Base-by-base conservation (phyloP, 345 rosid species). In the Hibiscus tridactylites region DNA sequence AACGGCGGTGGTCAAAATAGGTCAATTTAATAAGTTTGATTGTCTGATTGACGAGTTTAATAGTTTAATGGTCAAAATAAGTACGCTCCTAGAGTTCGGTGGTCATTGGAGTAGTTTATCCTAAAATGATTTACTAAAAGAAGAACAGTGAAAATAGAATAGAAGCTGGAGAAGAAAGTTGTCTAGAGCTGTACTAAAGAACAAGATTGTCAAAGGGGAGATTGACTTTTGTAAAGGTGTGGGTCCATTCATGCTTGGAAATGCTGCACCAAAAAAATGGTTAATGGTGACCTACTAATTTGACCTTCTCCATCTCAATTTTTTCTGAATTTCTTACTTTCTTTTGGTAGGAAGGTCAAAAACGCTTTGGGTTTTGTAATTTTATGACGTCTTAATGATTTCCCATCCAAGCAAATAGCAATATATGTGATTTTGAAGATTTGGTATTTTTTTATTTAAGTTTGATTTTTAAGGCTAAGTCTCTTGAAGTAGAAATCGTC, bases 91-190 rank as follows among this genome's bases (percentile, higher is more conserved):
- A n/a, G n/a, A n/a, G n/a, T n/a, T n/a, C n/a, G n/a, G n/a, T n/a
- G n/a, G n/a, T n/a, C n/a, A n/a, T n/a, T n/a, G n/a, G n/a, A n/a
- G n/a, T n/a, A n/a, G n/a, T n/a, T n/a, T n/a, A n/a, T n/a, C n/a
- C n/a, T 56, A 53, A 53, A 16, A 39, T 31, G 16, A 17, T 19
- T 17, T 17, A 63, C 0, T 1, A 17, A 29, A 19, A 19, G 62
- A 59, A 68, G 68, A 65, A 68, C 71, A 61, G 54, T 61, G 33
- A 58, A 70, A 63, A 57, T 71, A 73, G 75, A 69, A 56, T 70
- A 63, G 46, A 64, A 65, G 68, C 74, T 64, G 75, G 81, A 78
- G 81, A 59, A 73, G 68, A 60, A 70, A 74, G 81, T 74, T 74
- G 80, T 60, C 53, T 52, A 73, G 56, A 73, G 80, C 80, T 78